Percentiles rank a stretch among this genome's conserved stretches.
phyloP scores from a whole-genome alignment of 345 rosid species.

The Tarenaya hassleriana region DNA sequence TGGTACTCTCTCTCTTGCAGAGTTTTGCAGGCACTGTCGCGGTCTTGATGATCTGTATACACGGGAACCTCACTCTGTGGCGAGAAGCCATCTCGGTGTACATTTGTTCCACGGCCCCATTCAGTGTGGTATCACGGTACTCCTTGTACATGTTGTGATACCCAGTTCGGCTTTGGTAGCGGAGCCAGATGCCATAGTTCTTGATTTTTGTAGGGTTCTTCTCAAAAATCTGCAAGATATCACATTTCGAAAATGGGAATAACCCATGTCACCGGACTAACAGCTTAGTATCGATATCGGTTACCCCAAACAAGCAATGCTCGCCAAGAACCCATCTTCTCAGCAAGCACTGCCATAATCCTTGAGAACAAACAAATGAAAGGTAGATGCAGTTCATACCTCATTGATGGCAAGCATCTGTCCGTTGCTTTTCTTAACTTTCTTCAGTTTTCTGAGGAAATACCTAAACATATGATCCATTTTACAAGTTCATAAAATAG shows the following conservation, averaged over 20 bases:
- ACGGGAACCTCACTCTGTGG: slow-evolving; percentile 59
- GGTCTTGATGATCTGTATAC: slow-evolving; percentile 62
- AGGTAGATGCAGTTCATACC: slow-evolving; percentile 18
- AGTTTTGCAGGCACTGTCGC: slow-evolving; percentile 45
- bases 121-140: slow-evolving; percentile 49
- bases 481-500: no score
- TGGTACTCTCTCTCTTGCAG: slow-evolving; percentile 55
- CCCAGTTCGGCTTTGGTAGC: slow-evolving; percentile 58
- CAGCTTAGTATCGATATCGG: no score
- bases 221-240: slow-evolving; percentile 42
- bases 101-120: slow-evolving; percentile 63
- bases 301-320: no score
- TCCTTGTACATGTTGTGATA: slow-evolving; percentile 57
- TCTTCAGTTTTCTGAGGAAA: no score
- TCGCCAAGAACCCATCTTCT: background rate
- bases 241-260: background rate
- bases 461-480: no score
- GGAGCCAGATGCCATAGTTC: slow-evolving; percentile 55
- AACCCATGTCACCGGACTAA: background rate
- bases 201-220: slow-evolving; percentile 52
- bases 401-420: slow-evolving; percentile 30
- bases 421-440: slow-evolving; percentile 32
- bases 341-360: no score
- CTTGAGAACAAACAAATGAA: background rate
- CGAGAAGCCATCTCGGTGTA: slow-evolving; percentile 71